Base-by-base conservation (phyloP, 2,329 filamentous ascomycete genomes). In the Apiospora pterosperma region DNA sequence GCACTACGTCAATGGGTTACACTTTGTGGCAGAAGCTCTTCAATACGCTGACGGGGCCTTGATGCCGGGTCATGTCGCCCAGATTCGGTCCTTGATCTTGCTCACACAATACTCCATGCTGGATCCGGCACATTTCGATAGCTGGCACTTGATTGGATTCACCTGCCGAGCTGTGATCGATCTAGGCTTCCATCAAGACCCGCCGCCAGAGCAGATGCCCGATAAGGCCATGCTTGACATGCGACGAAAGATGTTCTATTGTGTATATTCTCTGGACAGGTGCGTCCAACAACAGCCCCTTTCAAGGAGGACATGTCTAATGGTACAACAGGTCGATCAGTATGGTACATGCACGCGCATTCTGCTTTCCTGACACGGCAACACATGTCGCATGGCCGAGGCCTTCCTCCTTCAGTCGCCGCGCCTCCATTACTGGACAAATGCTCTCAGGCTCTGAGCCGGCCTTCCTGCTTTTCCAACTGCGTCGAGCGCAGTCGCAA, bases 321-420 rank as follows among this genome's bases (percentile, higher is more conserved):
- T 64, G 36, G 65, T 67, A 14, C 68, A 31, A 31, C 61, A 67
- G 69, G 21, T 71, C 92, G 12, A 94, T 96, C 58, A 97, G 93
- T 70, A 91, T 97, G 81, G 92, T 95, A 5, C 89, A 96, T 69
- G 92, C 92, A 12, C 85, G 93, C 38, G 90, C 93, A 0, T 97
- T 97, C 76, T 97, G 95, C 0, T 97, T 98, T 74, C 95, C 93
- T 0, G 95, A 98, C 74, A 92, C 95, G 64, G 91, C 94, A 6
- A 86, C 92, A 31, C 90, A 92, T 69, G 94, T 98, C 36, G 87
- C 86, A n/a, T 86, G 93, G 67, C 93, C 93, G 1, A 84, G 85
- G 63, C 75, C 79, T 8, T 74, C 79, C n/a, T 75, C 78, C 38
- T 71, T 79, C 69, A 76, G 79, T 67, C 76, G 78, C 69, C 78